phyloP scores from a whole-genome alignment of 164 flowering plant genomes.

The Piper betle region DNA sequence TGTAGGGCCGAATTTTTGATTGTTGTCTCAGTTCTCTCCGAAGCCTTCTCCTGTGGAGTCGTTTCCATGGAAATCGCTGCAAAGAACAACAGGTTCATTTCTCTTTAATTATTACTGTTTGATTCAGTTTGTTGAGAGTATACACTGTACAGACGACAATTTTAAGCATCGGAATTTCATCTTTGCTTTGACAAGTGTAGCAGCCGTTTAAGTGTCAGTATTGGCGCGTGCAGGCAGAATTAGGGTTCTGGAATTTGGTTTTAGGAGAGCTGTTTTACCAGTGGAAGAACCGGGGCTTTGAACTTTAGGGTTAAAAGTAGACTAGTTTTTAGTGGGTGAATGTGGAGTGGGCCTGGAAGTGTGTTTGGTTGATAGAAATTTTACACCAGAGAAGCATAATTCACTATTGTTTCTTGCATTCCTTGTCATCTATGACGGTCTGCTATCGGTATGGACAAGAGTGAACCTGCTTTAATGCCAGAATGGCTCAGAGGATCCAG shows the following conservation, averaged over 20 bases:
- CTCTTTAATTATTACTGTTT: neutral
- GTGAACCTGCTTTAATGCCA: slow-evolving; percentile 81
- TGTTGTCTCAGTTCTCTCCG: neutral
- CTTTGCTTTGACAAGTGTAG: neutral
- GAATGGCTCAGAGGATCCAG: slow-evolving; percentile 65
- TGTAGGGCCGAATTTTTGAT: too few species aligned
- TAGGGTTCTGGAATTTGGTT: neutral
- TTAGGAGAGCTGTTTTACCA: too few species aligned
- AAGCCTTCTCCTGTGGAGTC: neutral
- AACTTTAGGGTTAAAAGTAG: neutral
- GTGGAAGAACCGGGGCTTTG: neutral
- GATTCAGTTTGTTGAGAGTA: neutral
- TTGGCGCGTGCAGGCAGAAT: neutral
- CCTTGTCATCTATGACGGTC: neutral
- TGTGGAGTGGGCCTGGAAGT: neutral
- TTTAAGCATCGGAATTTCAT: neutral
- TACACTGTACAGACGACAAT: neutral
- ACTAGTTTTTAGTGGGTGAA: neutral
- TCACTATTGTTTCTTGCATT: neutral
- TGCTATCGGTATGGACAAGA: slow-evolving; percentile 53
- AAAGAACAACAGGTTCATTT: neutral
- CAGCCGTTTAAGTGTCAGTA: too few species aligned
- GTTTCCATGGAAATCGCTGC: neutral
- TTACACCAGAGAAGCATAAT: neutral
- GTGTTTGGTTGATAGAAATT: neutral